Evolutionary conservation across 306 rosid genomes (phyloP).

Genomic region (Erythrophleum fordii): DNA sequence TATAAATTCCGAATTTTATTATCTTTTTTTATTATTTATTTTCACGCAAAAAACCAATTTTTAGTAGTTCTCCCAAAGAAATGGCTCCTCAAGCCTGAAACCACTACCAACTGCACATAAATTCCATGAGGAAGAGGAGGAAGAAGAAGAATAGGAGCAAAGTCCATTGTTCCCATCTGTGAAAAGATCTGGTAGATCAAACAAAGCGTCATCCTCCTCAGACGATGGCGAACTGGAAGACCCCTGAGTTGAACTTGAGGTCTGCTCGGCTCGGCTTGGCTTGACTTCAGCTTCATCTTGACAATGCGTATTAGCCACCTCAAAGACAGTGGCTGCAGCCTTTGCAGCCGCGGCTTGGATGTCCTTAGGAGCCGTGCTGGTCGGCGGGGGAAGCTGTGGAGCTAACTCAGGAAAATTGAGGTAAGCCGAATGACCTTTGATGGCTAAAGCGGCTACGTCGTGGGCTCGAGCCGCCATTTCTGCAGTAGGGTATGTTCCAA

Average conservation of each 20-base stretch:
- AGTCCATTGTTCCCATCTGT: slow-evolving; percentile 50
- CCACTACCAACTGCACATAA: slow-evolving; percentile 64
- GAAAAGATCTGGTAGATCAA: slow-evolving; percentile 90
- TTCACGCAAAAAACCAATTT: neutral
- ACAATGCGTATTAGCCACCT: slow-evolving; percentile 23
- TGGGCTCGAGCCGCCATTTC: slow-evolving; percentile 98
- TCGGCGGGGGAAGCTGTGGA: slow-evolving; percentile 66
- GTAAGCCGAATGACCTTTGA: slow-evolving; percentile 77
- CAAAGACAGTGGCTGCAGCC: slow-evolving; percentile 63
- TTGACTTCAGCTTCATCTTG: neutral
- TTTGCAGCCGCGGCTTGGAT: slow-evolving; percentile 87
- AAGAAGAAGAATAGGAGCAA: slow-evolving; percentile 44
- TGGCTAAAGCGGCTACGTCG: slow-evolving; percentile 88
- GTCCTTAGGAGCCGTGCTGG: slow-evolving; percentile 75
- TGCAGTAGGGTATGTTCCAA: slow-evolving; percentile 83
- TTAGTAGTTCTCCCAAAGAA: slow-evolving; percentile 61
- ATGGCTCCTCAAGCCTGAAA: slow-evolving; percentile 66
- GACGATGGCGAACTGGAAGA: neutral
- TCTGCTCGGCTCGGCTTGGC: slow-evolving; percentile 29
- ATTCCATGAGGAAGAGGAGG: slow-evolving; percentile 63
- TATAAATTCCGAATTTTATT: neutral
- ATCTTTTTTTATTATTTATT: neutral
- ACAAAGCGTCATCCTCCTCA: slow-evolving; percentile 65
- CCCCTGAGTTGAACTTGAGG: slow-evolving; percentile 24
- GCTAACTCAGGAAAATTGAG: slow-evolving; percentile 85